Base-by-base conservation (phyloP, 306 rosid species). In the Senna tora region DNA sequence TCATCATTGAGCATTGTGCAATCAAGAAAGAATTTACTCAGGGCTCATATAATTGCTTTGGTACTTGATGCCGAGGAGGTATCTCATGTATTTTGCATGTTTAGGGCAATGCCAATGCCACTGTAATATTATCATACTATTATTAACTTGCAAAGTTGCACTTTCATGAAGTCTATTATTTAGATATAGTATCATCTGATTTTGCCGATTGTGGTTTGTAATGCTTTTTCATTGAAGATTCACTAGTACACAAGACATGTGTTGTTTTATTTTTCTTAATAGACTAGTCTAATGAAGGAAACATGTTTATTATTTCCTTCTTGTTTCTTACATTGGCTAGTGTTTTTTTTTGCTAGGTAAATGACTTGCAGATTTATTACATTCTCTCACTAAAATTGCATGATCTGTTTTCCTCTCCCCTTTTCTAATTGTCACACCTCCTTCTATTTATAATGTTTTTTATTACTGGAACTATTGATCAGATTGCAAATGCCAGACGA, bases 11-110 rank as follows among this genome's bases (percentile, higher is more conserved):
- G 98, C 82, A 85, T 94, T 66, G 82, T 94, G 89, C 98, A 94
- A 77, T 87, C 98, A 47, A 87, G 91, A 54, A 94, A 89, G 86
- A 94, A 84, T 82, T 84, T 94, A 33, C 92, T 94, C 91, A 88
- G 98, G 81, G 96, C 98, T 74, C 97, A 89, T 82, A 79, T 94
- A 53, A 74, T 94, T 83, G 98, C 95, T 82, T 81, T 94, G 84
- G 97, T 94, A 67, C 94, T 91, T 69, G 96, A 94, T 83, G 98
- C 91, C 13, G 91, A 89, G 76, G 98, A 91, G 98, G 97, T 93
- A 52, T 82, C 69, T 51, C 59, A 7, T 53, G 52, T 28, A 32
- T 72, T 15, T 67, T 75, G 57, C 46, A 21, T 38, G 17, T 69
- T 77, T 75, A 15, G 46, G 64, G 53, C 22, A 21, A 65, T 42